Evolutionary conservation across 2,329 filamentous ascomycete species (phyloP), one percentile per base, ranked within the genome.

Genomic region (Monosporascus sp.): DNA sequence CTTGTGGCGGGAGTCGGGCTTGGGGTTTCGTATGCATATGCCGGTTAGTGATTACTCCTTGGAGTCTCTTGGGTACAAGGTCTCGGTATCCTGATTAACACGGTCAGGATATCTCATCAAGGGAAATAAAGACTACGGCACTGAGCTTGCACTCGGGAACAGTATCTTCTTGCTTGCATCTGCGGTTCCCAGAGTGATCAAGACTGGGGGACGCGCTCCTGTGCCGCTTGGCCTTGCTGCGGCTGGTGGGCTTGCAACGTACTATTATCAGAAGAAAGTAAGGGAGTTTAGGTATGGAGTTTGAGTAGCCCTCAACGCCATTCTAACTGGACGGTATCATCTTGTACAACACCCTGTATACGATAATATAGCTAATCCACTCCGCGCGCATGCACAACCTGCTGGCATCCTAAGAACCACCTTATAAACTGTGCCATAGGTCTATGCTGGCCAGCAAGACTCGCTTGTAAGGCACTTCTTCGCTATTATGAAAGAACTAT

Each of bases 181-280:
- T 0, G 71, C 70, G n/a, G 58, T 71, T 16, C 69, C 69, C 9
- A 62, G 71, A 24, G 66, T 72, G 27, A 65, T 73, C 57, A 71
- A 72, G 62, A 74, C 72, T 11, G 66, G 65, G 20, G 71, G 58
- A 1, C 66, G 65, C 48, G 69, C 71, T 0, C 71, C 70, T 9
- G 65, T 72, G 5, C 70, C 72, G 0, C 54, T 74, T 26, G 67
- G 61, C 2, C 62, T 74, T 6, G 66, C 65, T 6, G 65, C 61
- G 5, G 64, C 58, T 0, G 72, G 72, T 40, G 63, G 60, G 31
- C 59, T 74, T 16, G 70, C 72, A 1, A 72, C 71, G 0, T 73
- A 58, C 37, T 74, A 74, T 57, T 74, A 74, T 56, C 68, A 73
- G 59, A 73, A 72, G 60, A 74, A 74, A 60, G 67, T 68, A 50